These are phyloP conservation scores for Cenococcum geophilum DNA, from an alignment of 495 filamentous ascomycete genomes.

Conservation along the genomic window DNA sequence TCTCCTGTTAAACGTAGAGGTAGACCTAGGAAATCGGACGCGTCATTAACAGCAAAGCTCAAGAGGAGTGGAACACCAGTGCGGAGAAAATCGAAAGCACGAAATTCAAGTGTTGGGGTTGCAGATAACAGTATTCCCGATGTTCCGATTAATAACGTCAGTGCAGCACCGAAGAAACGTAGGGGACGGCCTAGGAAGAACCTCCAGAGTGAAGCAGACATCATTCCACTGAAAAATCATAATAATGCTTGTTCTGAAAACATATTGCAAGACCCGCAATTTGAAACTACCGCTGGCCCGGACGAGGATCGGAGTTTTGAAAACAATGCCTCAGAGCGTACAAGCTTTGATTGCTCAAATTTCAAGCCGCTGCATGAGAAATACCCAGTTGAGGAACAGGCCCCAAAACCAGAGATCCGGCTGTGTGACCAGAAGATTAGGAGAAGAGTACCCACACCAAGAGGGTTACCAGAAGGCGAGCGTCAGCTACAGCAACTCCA, in stretches of 20 bases:
- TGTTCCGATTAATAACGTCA: background rate
- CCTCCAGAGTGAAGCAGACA: constrained; percentile 14
- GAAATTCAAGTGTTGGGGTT: constrained; percentile 6
- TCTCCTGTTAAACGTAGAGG: constrained; percentile 32
- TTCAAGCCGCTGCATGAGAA: background rate
- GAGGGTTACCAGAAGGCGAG: background rate
- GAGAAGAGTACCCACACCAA: background rate
- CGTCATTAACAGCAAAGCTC: constrained; percentile 9
- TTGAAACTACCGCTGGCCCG: background rate
- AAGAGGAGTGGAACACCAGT: constrained; percentile 34
- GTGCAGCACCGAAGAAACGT: constrained; percentile 23
- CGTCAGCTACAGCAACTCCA: background rate
- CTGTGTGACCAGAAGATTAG: background rate
- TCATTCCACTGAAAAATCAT: background rate
- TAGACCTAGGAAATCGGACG: constrained; percentile 24
- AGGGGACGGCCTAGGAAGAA: constrained; percentile 28
- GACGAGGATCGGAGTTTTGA: background rate
- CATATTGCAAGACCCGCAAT: background rate
- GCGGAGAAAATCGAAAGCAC: constrained; percentile 9
- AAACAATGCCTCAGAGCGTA: background rate
- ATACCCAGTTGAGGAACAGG: background rate
- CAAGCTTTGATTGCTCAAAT: background rate
- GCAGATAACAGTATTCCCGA: constrained; percentile 6
- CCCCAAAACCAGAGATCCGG: background rate
- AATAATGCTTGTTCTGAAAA: background rate